Conservation (phyloP, 768 basidiomycete genomes). For the Lentinula lateritia region DNA sequence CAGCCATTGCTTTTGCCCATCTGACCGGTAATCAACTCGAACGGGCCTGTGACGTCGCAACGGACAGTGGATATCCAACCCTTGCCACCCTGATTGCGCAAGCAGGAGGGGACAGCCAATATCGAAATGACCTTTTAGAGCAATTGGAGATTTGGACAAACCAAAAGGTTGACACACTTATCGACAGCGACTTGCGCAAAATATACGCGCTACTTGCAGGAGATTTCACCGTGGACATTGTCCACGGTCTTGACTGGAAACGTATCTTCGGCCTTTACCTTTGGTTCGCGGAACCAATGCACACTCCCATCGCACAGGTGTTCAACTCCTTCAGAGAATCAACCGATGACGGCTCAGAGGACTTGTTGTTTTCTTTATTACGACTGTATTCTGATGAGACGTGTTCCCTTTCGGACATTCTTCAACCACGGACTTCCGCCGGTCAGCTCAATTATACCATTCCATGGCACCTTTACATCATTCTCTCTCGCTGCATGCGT, state of each 20-base stretch:
- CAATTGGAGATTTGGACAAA: slow-evolving; percentile 84
- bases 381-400: slow-evolving; percentile 70
- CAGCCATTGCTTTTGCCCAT: slow-evolving; percentile 62
- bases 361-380: slow-evolving; percentile 80
- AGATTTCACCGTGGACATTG: slow-evolving; percentile 52
- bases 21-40: slow-evolving; percentile 88
- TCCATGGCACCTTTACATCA: slow-evolving; percentile 89
- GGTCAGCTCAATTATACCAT: slow-evolving; percentile 74
- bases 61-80: slow-evolving; percentile 73
- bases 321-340: slow-evolving; percentile 57
- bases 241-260: slow-evolving; percentile 87
- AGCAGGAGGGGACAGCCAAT: slow-evolving; percentile 71
- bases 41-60: slow-evolving; percentile 69
- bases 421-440: slow-evolving; percentile 65
- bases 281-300: slow-evolving; percentile 79
- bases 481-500: slow-evolving; percentile 79
- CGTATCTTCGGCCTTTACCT: slow-evolving; percentile 84
- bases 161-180: slow-evolving; percentile 64
- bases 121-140: slow-evolving; percentile 62
- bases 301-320: slow-evolving; percentile 65
- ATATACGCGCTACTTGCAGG: slow-evolving; percentile 85
- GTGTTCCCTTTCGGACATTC: slow-evolving; percentile 60
- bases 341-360: slow-evolving; percentile 42
- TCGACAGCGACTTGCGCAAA: slow-evolving; percentile 64
- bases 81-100: slow-evolving; percentile 89